phyloP scores from a whole-genome alignment of 2,329 filamentous ascomycete genomes.

The Trichoderma sp. region DNA sequence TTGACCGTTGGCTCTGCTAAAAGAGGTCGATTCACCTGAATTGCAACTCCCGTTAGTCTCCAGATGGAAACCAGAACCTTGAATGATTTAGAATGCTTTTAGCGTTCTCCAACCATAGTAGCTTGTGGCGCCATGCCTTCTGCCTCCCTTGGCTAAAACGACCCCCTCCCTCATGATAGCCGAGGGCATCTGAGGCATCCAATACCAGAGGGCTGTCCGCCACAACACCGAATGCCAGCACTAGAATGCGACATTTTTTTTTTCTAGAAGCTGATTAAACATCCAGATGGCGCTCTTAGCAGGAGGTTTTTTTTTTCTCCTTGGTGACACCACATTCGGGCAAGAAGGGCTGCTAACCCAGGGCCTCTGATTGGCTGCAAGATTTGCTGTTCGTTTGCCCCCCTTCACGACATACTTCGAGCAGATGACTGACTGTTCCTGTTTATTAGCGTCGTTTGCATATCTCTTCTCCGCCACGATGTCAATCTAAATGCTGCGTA shows the following conservation, averaged over 20 bases:
- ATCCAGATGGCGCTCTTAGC: conserved; percentile 9
- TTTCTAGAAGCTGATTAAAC: conserved; percentile 21
- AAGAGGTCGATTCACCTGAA: not conserved
- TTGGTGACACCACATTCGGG: not conserved
- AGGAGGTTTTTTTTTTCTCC: not conserved
- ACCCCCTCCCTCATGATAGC: not conserved
- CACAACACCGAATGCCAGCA: not conserved
- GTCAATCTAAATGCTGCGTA: conserved; percentile 2
- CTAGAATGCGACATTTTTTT: conserved; percentile 26
- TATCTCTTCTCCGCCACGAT: not conserved
- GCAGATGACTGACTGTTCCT: not conserved
- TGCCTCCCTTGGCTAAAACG: conserved; percentile 3
- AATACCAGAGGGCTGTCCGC: not conserved
- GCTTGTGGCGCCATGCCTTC: conserved; percentile 9
- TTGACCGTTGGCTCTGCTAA: not conserved
- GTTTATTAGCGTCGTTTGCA: not conserved
- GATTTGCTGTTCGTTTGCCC: not conserved
- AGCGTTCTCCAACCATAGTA: not conserved
- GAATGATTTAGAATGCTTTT: conserved; percentile 3
- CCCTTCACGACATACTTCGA: not conserved
- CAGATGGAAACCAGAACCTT: conserved; percentile 6
- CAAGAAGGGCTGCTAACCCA: not conserved
- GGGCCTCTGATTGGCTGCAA: not conserved
- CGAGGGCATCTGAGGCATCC: not conserved
- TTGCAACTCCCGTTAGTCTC: not conserved